These are phyloP conservation scores for Mycena olivaceomarginata DNA, from an alignment of 768 basidiomycete genomes.

Conservation along the genomic window DNA sequence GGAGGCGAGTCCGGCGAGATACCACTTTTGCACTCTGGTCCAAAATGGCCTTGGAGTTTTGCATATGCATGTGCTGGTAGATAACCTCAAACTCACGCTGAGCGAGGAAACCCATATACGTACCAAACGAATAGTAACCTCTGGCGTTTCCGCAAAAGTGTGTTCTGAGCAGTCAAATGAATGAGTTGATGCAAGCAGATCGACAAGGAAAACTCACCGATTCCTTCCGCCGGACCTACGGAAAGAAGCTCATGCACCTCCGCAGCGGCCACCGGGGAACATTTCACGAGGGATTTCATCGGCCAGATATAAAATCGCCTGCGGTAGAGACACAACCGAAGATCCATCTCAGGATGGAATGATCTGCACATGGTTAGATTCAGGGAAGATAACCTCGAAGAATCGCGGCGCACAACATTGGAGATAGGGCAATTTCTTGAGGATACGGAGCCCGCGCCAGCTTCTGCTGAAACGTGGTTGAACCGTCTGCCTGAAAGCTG, in stretches of 20 bases:
- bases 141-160: constrained; percentile 8
- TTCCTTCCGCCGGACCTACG: constrained; percentile 6
- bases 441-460: constrained; percentile 15
- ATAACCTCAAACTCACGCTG: neutral
- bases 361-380: constrained; percentile 11
- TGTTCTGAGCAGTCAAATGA: neutral
- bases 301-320: constrained; percentile 40
- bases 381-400: too few relatives aligned
- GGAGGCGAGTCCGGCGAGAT: constrained; percentile 11
- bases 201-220: constrained; percentile 14
- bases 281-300: constrained; percentile 27
- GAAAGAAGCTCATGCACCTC: constrained; percentile 9
- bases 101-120: neutral
- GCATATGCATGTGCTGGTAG: constrained; percentile 5
- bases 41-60: neutral
- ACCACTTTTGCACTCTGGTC: constrained; percentile 2
- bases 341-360: constrained; percentile 21
- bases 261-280: constrained; percentile 7
- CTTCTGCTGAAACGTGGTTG: constrained; percentile 9
- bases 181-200: neutral
- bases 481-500: constrained; percentile 18
- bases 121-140: constrained; percentile 32
- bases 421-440: constrained; percentile 12
- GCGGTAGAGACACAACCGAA: constrained; percentile 24
- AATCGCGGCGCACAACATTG: constrained; percentile 16